Conservation (phyloP, 2,329 filamentous ascomycete genomes). For the Ilyonectria mors-panacis region DNA sequence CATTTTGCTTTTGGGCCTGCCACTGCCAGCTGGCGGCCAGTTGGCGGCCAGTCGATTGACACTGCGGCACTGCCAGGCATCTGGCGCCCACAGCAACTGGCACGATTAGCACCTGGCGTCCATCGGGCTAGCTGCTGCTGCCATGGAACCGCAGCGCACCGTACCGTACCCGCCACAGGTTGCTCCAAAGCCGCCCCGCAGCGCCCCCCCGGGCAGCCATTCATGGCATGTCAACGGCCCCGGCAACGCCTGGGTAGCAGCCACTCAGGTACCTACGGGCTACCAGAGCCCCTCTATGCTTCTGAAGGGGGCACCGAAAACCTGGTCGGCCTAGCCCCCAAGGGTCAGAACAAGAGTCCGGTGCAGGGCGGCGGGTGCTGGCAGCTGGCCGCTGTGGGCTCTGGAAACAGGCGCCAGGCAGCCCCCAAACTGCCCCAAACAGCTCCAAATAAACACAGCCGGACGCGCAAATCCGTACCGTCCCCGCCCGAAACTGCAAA, state of each 20-base stretch:
- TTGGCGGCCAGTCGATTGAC: constrained; percentile 1
- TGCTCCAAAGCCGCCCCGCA: constrained; percentile 18
- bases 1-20: background rate
- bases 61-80: background rate
- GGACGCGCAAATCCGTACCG: background rate
- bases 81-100: background rate
- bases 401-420: background rate
- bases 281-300: background rate
- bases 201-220: constrained; percentile 13
- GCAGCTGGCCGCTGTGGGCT: background rate
- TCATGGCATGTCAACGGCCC: constrained; percentile 13
- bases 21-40: background rate
- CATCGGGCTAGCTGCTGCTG: constrained; percentile 6
- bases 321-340: background rate
- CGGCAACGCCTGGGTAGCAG: constrained; percentile 17
- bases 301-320: constrained; percentile 10
- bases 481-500: background rate
- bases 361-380: constrained; percentile 1
- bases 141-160: constrained; percentile 26
- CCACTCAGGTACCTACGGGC: background rate
- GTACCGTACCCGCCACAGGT: constrained; percentile 23
- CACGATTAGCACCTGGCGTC: background rate
- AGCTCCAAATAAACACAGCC: background rate
- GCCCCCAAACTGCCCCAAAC: background rate
- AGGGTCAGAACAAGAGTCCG: background rate